Evolutionary conservation across 805 yeast species (phyloP), one percentile per base, ranked within the genome.

Genomic region (Candida khao-thaluensis): DNA sequence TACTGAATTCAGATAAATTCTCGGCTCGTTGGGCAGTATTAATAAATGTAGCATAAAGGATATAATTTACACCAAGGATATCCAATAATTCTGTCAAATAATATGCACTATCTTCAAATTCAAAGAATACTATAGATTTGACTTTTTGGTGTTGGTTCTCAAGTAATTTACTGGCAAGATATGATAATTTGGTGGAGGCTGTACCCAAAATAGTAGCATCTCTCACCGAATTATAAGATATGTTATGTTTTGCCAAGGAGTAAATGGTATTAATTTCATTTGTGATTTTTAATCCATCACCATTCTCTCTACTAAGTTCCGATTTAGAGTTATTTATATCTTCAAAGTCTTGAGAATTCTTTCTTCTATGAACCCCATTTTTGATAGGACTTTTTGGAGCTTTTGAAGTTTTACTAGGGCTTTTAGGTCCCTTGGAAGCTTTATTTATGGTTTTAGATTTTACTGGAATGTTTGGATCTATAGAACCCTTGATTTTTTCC

Each of bases 91-190:
- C 90, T 0, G 85, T 73, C 20, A 82, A 52, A 52, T 79, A 81
- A 51, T 77, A 82, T 0, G 88, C 89, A 34, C 79, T 72, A 46
- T 82, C 87, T 53, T 81, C 86, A 56, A 77, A 80, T 45, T 82
- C 88, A 52, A 77, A 83, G 53, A 82, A 82, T 0, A 82, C 78
- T 18, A 82, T 65, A 11, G 82, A 73, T 53, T 82, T 79, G 37
- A 75, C 52, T 3, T 68, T 65, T 7, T 53, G 39, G 7, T 47
- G 42, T 44, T 77, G 77, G 50, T 81, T 76, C 35, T 78, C 81
- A 18, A 79, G 52, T 7, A 81, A 49, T 42, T 77, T 63, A 11
- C 81, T 64, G 0, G 77, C 68, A 42, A 82, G 57, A 45, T 82
- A 82, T 4, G 86, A 76, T 11, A 82, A 56, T 49, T 83, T 83